phyloP scores from a whole-genome alignment of 768 basidiomycete genomes.

The Leccinellum rugosiceps region DNA sequence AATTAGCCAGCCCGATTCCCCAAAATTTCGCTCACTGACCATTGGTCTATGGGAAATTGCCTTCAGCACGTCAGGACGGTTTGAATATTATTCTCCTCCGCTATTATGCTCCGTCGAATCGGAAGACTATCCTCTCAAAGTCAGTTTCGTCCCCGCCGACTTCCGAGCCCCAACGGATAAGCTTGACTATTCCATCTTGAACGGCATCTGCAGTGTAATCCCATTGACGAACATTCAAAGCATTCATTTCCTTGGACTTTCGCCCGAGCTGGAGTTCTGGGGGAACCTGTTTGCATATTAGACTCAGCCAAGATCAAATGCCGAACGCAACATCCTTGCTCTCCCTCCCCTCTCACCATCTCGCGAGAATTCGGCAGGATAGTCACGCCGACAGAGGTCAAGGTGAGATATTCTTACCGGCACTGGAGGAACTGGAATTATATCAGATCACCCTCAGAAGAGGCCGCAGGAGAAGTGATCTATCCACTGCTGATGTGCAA shows the following conservation, averaged over 20 bases:
- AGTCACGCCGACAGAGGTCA: neutral
- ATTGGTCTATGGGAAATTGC: no score
- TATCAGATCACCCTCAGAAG: neutral
- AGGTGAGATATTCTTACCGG: neutral
- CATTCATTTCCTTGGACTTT: neutral
- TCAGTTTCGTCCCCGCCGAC: rapidly evolving
- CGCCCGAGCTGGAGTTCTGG: neutral
- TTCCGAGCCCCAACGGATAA: rapidly evolving
- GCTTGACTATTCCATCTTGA: neutral
- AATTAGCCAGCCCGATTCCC: neutral
- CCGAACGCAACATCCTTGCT: neutral
- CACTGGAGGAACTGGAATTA: neutral
- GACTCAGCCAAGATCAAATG: neutral
- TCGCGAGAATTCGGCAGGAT: neutral
- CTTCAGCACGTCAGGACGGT: neutral
- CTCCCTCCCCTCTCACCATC: neutral
- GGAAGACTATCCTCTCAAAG: neutral
- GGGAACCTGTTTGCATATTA: neutral
- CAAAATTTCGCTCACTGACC: neutral
- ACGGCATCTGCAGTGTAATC: neutral
- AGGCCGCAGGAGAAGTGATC: no score
- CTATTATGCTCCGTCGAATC: neutral
- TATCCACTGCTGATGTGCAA: no score
- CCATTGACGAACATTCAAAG: neutral
- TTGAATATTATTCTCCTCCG: neutral